Evolutionary conservation across 768 basidiomycete species (phyloP).

Genomic region (Amanita pallidorosea): DNA sequence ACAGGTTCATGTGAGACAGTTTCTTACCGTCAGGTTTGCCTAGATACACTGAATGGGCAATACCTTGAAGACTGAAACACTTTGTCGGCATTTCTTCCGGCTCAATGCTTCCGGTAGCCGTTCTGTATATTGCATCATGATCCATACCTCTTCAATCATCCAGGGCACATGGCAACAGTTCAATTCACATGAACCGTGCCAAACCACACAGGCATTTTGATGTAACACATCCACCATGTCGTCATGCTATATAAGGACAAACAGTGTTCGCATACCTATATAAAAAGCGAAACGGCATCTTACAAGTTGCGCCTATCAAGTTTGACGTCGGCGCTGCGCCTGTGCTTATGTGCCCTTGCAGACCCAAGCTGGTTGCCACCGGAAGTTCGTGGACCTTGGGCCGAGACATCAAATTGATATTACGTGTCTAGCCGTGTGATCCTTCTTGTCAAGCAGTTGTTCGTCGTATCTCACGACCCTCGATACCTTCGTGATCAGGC

Average conservation of each 20-base stretch:
- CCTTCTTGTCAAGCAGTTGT: neutral
- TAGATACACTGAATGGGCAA: neutral
- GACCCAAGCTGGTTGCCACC: neutral
- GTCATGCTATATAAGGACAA: neutral
- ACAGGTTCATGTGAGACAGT: neutral
- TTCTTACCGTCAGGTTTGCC: neutral
- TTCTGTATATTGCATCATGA: neutral
- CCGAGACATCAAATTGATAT: neutral
- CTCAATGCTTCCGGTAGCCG: neutral
- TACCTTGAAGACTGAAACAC: neutral
- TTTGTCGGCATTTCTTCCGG: neutral
- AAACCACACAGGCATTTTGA: neutral
- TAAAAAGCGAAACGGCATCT: neutral
- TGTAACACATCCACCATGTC: neutral
- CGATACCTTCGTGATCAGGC: neutral
- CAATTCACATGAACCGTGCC: constrained; percentile 4
- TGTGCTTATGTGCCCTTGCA: neutral
- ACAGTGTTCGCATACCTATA: neutral
- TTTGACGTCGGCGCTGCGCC: neutral
- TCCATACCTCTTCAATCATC: neutral
- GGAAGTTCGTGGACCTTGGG: neutral
- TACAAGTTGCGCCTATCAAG: constrained; percentile 6
- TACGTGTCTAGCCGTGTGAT: neutral
- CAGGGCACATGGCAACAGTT: constrained; percentile 4
- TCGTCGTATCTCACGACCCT: neutral